Evolutionary conservation across 2,329 filamentous ascomycete genomes (phyloP).

Genomic region (Colletotrichum brevisporum): DNA sequence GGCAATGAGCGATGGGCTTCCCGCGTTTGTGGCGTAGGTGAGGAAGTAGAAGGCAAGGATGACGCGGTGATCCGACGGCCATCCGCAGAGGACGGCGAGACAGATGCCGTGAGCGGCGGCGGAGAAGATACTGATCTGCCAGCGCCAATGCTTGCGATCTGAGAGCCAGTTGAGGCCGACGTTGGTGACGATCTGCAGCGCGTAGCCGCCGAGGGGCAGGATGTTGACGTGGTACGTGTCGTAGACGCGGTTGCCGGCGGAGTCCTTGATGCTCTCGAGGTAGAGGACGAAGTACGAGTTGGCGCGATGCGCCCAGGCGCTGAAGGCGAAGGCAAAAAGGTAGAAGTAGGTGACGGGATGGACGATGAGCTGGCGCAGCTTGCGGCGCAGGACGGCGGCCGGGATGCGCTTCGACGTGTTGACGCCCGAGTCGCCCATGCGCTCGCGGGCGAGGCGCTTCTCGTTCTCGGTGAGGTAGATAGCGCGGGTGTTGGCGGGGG

Average conservation of each 20-base stretch:
- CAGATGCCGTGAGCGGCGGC: conserved; percentile 48
- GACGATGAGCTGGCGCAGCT: conserved; percentile 46
- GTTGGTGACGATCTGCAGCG: conserved; percentile 52
- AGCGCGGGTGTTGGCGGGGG: conserved; percentile 48
- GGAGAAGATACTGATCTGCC: conserved; percentile 53
- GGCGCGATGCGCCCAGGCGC: conserved; percentile 49
- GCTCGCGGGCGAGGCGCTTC: conserved; percentile 45
- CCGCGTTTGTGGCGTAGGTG: conserved; percentile 52
- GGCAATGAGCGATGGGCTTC: conserved; percentile 51
- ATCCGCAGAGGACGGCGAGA: conserved; percentile 50
- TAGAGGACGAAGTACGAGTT: conserved; percentile 54
- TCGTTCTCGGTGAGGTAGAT: conserved; percentile 49
- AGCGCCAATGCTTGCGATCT: conserved; percentile 56
- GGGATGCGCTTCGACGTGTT: conserved; percentile 49
- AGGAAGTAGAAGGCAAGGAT: conserved; percentile 54
- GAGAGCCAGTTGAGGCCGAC: conserved; percentile 53
- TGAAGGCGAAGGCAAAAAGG: conserved; percentile 48
- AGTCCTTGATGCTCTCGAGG: conserved; percentile 47
- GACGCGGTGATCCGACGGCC: conserved; percentile 50
- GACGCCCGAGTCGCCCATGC: conserved; percentile 48
- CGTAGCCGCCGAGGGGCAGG: conserved; percentile 49
- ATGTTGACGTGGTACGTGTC: conserved; percentile 51
- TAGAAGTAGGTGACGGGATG: conserved; percentile 51
- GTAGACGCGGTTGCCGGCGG: conserved; percentile 45
- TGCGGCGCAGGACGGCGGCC: conserved; percentile 43